These are phyloP conservation scores for Periconia digitata DNA, from an alignment of 2,329 filamentous ascomycete species.

Conservation along the genomic window DNA sequence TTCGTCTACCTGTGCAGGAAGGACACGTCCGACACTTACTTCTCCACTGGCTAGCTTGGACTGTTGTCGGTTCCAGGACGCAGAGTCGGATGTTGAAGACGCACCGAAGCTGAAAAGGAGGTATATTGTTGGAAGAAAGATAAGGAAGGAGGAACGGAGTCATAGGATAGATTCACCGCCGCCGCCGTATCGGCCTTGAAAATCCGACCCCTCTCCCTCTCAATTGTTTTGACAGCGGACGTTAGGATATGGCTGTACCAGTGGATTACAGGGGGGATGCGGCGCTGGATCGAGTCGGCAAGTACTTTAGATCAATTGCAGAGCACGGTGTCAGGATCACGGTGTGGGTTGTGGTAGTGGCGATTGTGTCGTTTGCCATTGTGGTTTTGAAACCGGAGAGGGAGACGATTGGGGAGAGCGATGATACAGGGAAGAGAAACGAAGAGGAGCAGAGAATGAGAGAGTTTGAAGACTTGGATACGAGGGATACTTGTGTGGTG, in stretches of 20 bases:
- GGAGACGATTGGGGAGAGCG: neutral
- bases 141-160: conserved; percentile 4
- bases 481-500: conserved; percentile 22
- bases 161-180: too few relatives aligned
- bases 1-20: too few relatives aligned
- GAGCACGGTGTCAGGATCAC: neutral
- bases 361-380: neutral
- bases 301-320: neutral
- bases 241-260: neutral
- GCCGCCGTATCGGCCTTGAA: conserved; percentile 16
- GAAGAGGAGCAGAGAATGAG: neutral
- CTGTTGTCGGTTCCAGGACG: neutral
- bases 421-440: conserved; percentile 1
- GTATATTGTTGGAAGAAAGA: neutral
- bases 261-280: neutral
- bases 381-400: neutral
- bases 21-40: neutral
- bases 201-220: too few relatives aligned
- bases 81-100: neutral
- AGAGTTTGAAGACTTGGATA: conserved; percentile 12
- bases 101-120: neutral
- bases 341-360: neutral
- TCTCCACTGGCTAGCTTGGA: neutral
- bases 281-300: neutral
- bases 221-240: neutral